Percentiles rank a stretch among this genome's conserved stretches.
These are phyloP conservation scores for Eutrema salsugineum DNA, from an alignment of 441 rosid species.

Conservation along the genomic window DNA sequence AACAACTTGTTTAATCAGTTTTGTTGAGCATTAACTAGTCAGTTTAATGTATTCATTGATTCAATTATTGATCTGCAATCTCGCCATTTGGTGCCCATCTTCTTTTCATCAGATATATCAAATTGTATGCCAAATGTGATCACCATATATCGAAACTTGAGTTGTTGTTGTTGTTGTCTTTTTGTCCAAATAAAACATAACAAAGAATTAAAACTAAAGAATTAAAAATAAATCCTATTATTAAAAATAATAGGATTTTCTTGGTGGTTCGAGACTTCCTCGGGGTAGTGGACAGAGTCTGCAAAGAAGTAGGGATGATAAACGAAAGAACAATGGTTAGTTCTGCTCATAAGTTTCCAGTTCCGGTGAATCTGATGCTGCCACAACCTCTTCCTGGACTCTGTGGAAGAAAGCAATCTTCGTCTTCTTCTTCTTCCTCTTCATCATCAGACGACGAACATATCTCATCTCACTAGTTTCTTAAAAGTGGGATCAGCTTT, in stretches of 20 bases:
- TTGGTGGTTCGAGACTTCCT: conserved; percentile 94
- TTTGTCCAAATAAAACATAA: no score
- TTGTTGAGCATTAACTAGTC: no score
- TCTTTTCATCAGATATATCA: no score
- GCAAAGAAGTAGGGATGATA: conserved; percentile 83
- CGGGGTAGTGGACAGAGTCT: conserved; percentile 73
- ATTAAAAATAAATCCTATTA: no score
- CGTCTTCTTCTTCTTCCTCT: conserved; percentile 36
- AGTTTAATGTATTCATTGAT: no score
- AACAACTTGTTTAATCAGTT: not conserved
- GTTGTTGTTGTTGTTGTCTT: no score
- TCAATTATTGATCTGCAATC: no score
- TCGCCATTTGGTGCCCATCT: no score
- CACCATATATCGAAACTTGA: no score
- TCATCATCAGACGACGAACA: conserved; percentile 46
- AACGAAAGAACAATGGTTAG: conserved; percentile 81
- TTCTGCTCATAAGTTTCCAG: conserved; percentile 77
- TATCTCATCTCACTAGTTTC: conserved; percentile 38
- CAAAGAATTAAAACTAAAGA: no score
- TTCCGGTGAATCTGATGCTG: conserved; percentile 63
- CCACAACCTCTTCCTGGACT: conserved; percentile 48
- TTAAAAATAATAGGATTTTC: conserved; percentile 92
- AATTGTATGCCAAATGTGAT: no score
- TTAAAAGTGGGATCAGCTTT: conserved; percentile 17
- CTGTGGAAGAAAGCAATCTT: conserved; percentile 37